phyloP scores from a whole-genome alignment of 345 rosid species.

The Brassica nigra region DNA sequence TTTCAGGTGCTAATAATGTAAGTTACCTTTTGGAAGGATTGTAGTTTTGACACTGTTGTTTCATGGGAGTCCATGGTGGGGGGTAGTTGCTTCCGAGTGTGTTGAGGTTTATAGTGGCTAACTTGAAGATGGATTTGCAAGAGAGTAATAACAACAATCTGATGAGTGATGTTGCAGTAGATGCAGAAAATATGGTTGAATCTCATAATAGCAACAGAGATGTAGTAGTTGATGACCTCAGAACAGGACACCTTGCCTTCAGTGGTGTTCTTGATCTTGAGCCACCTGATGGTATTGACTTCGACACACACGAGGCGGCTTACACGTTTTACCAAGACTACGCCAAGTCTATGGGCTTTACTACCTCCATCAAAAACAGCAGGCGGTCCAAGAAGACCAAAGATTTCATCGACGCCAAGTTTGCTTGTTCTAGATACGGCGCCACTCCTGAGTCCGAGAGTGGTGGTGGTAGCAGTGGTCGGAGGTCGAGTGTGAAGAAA shows the following conservation, averaged over 20 bases:
- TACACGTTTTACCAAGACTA: slow-evolving; percentile 71
- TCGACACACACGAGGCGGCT: slow-evolving; percentile 63
- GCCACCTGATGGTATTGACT: slow-evolving; percentile 56
- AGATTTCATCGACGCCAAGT: slow-evolving; percentile 74
- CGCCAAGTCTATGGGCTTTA: slow-evolving; percentile 69
- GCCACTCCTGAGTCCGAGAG: slow-evolving; percentile 60
- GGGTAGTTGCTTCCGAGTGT: slow-evolving; percentile 25
- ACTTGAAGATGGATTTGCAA: slow-evolving; percentile 47
- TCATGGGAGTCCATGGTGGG: slow-evolving; percentile 27
- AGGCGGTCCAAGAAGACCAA: slow-evolving; percentile 67
- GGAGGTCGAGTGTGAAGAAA: slow-evolving; percentile 59
- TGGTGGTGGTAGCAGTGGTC: slow-evolving; percentile 44
- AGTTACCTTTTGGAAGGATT: slow-evolving; percentile 12
- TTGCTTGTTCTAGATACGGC: slow-evolving; percentile 79
- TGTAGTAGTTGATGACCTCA: slow-evolving; percentile 37
- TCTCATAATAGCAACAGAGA: slow-evolving; percentile 26
- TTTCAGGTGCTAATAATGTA: slow-evolving; percentile 24
- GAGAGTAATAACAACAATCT: slow-evolving; percentile 29
- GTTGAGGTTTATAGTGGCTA: slow-evolving; percentile 36
- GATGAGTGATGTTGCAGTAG: slow-evolving; percentile 37
- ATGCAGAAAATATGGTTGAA: slow-evolving; percentile 32
- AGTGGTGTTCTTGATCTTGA: slow-evolving; percentile 48
- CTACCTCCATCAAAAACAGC: slow-evolving; percentile 65
- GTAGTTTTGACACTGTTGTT: neutral
- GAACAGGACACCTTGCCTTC: slow-evolving; percentile 28